A percentile compares a stretch with the other conserved stretches of the same genome.
phyloP scores from a whole-genome alignment of 192 early-diverging fungal species.

The Backusella macrospora region DNA sequence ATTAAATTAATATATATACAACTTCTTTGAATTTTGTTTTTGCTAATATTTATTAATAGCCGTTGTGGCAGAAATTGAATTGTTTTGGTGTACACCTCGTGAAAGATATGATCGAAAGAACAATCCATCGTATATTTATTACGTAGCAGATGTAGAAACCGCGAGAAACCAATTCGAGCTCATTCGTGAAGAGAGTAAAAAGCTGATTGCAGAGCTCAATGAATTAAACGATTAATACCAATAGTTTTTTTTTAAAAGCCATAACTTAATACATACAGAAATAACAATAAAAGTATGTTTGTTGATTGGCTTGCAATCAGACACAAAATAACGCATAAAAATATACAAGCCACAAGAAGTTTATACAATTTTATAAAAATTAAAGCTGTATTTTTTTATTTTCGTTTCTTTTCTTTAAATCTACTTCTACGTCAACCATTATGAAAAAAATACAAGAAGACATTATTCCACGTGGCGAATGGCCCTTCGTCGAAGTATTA shows the following conservation, averaged over 20 bases:
- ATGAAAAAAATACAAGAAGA: neutral
- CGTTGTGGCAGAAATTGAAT: slow-evolving; percentile 12
- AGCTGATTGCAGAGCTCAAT: neutral
- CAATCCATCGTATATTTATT: slow-evolving; percentile 16
- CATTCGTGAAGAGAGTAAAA: neutral
- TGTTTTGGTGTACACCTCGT: slow-evolving; percentile 14
- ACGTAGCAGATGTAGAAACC: slow-evolving; percentile 5
- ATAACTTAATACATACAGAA: neutral
- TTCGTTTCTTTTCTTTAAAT: too few species aligned
- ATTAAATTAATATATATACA: neutral
- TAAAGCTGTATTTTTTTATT: too few species aligned
- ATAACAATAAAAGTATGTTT: too few species aligned
- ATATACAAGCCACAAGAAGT: too few species aligned
- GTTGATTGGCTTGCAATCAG: too few species aligned
- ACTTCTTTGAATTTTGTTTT: neutral
- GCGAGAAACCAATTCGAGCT: neutral
- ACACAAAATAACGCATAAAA: too few species aligned
- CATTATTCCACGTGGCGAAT: slow-evolving; percentile 18
- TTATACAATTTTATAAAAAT: too few species aligned
- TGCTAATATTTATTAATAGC: neutral
- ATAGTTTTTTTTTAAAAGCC: neutral
- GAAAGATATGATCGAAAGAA: slow-evolving; percentile 8
- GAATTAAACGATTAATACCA: neutral
- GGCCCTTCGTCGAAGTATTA: slow-evolving; percentile 48
- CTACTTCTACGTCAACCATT: neutral